Conservation (phyloP, 345 rosid species). For the Citrus mangshanensis region DNA sequence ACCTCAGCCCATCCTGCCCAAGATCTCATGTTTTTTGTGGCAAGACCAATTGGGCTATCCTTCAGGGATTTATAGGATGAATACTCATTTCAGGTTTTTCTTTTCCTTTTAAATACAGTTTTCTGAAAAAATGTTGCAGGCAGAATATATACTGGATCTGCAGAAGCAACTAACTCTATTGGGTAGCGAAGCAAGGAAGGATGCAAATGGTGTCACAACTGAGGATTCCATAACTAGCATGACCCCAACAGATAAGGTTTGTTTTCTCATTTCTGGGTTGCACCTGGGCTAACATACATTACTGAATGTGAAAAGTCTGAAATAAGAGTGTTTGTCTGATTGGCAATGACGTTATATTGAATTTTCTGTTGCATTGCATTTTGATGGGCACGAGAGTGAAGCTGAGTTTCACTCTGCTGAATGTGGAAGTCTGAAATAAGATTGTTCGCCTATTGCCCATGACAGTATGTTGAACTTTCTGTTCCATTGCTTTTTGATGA, state of each 20-base stretch:
- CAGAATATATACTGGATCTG: conserved; percentile 73
- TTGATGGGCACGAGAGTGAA: neutral
- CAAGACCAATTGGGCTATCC: neutral
- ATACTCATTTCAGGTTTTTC: neutral
- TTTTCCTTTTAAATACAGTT: neutral
- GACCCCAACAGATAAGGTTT: conserved; percentile 78
- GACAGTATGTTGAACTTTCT: too few species aligned
- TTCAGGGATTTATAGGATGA: neutral
- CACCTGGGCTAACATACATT: neutral
- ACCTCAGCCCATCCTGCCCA: neutral
- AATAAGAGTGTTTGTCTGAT: neutral
- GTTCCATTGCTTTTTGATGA: neutral
- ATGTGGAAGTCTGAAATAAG: neutral
- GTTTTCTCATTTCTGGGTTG: neutral
- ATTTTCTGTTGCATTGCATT: neutral
- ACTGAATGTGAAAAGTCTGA: neutral
- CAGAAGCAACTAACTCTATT: conserved; percentile 89
- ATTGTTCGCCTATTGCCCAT: neutral
- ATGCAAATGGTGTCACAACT: conserved; percentile 52
- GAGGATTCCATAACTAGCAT: conserved; percentile 62
- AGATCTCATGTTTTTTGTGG: neutral
- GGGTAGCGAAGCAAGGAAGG: conserved; percentile 67
- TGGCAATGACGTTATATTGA: neutral
- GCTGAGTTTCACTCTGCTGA: neutral
- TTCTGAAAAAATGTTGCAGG: conserved; percentile 43